Evolutionary conservation across 805 yeast species (phyloP), one percentile per base, ranked within the genome.

Genomic region (Pichia thaimueangensis): DNA sequence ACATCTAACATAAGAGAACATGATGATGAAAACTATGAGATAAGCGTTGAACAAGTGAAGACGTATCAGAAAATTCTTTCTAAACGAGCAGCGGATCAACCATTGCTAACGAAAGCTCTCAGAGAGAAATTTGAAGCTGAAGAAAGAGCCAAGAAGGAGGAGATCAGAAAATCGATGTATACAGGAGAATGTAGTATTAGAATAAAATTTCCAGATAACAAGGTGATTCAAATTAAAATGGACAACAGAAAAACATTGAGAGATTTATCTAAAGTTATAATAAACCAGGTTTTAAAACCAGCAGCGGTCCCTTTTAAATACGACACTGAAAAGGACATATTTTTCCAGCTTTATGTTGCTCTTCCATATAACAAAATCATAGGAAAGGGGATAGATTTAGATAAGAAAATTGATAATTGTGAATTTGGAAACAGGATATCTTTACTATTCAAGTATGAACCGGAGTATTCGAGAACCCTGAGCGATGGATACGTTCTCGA

Each of bases 131-230:
- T 60, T 17, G 55, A 54, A 8, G 46, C 48, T 4, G 36, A 29
- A 19, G 38, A 40, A 23, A 25, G 27, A 11, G 57, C 51, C 48
- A 59, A 45, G 45, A 53, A 50, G 12, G 36, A 34, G 1, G 62
- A 54, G 40, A 45, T 47, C 30, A 60, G 55, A 12, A 24, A 28
- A 15, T 9, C 10, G 6, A 17, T 25, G 8, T 20, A 28, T 13
- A 11, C 19, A 17, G 37, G 37, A 9, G 56, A 58, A 37, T 69
- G 76, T 39, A 55, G 64, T 7, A 55, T 80, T 2, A 64, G 86
- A 43, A 52, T 81, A 10, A 66, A 73, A 41, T 73, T 82, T 45
- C 85, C 86, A 0, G 84, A 81, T 56, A 68, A 70, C 42, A 65
- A 70, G 3, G 64, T 63, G 19, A 54, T 80, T 1, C 79, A 80